These are phyloP conservation scores for Stachybotrys chlorohalonatus DNA, from an alignment of 2,329 filamentous ascomycete genomes.

Conservation along the genomic window DNA sequence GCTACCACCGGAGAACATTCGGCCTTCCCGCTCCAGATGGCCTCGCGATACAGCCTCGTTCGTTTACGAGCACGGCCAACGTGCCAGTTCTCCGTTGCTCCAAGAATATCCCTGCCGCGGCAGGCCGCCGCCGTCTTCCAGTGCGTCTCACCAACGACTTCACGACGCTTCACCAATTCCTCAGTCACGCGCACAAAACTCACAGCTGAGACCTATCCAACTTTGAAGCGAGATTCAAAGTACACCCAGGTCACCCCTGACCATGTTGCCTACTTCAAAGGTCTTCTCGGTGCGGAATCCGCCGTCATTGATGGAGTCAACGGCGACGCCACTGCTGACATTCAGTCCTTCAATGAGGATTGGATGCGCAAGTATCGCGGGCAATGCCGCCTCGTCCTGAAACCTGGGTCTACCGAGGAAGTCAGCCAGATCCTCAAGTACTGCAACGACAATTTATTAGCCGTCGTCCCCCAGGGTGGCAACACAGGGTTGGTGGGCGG, in stretches of 20 bases:
- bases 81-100: background rate
- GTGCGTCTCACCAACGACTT: conserved; percentile 19
- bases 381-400: conserved; percentile 78
- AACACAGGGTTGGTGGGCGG: conserved; percentile 95
- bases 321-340: conserved; percentile 60
- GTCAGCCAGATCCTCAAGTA: conserved; percentile 87
- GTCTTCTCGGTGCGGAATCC: conserved; percentile 67
- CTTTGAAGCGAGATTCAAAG: conserved; percentile 67
- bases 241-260: conserved; percentile 67
- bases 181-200: conserved; percentile 41
- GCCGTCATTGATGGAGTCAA: conserved; percentile 80
- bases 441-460: conserved; percentile 87
- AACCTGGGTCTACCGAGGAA: conserved; percentile 75
- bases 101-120: background rate
- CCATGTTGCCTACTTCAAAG: conserved; percentile 75
- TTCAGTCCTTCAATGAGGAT: conserved; percentile 89
- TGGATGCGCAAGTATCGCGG: conserved; percentile 99
- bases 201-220: conserved; percentile 80
- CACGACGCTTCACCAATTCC: conserved; percentile 15
- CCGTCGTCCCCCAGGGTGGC: conserved; percentile 92
- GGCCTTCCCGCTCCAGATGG: background rate
- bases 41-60: background rate
- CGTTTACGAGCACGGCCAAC: background rate
- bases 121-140: conserved; percentile 3
- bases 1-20: too few relatives aligned